phyloP scores from a whole-genome alignment of 768 basidiomycete species.

The Leccinum incarnatum region DNA sequence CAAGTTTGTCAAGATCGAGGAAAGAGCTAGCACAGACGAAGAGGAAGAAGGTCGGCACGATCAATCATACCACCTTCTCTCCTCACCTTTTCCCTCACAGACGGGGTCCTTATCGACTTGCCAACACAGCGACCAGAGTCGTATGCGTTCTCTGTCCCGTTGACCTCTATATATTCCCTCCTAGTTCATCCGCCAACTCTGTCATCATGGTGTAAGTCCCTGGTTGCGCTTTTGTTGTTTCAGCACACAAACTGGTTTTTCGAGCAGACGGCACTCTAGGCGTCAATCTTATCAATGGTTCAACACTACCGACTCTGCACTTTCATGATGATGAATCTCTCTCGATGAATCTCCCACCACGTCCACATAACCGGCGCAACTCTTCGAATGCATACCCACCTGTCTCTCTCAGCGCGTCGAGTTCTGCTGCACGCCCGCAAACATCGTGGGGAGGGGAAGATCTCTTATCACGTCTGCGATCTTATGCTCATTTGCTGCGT shows the following conservation, averaged over 20 bases:
- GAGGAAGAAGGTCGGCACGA: slow-evolving; percentile 65
- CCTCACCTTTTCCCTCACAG: slow-evolving; percentile 36
- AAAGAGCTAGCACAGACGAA: slow-evolving; percentile 51
- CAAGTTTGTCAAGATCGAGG: slow-evolving; percentile 86
- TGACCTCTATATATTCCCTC: slow-evolving; percentile 87
- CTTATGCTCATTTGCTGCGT: slow-evolving; percentile 78
- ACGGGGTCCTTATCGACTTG: slow-evolving; percentile 81
- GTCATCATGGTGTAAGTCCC: slow-evolving; percentile 74
- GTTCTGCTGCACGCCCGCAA: slow-evolving; percentile 38
- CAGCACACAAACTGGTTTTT: not conserved
- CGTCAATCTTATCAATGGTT: slow-evolving; percentile 83
- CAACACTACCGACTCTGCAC: slow-evolving; percentile 84
- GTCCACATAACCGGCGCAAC: slow-evolving; percentile 31
- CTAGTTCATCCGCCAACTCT: slow-evolving; percentile 80
- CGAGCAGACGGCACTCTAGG: slow-evolving; percentile 78
- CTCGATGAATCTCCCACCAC: slow-evolving; percentile 57
- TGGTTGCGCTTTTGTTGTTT: slow-evolving; percentile 6
- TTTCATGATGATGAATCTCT: slow-evolving; percentile 97
- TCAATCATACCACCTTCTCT: not conserved
- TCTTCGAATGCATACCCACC: slow-evolving; percentile 62
- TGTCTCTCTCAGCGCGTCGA: slow-evolving; percentile 45
- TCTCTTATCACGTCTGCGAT: slow-evolving; percentile 69
- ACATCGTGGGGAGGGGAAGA: slow-evolving; percentile 88
- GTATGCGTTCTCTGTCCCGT: slow-evolving; percentile 93
- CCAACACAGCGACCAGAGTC: slow-evolving; percentile 83